Evolutionary conservation across 2,329 filamentous ascomycete genomes (phyloP).

Genomic region (Ophiostoma sp.): DNA sequence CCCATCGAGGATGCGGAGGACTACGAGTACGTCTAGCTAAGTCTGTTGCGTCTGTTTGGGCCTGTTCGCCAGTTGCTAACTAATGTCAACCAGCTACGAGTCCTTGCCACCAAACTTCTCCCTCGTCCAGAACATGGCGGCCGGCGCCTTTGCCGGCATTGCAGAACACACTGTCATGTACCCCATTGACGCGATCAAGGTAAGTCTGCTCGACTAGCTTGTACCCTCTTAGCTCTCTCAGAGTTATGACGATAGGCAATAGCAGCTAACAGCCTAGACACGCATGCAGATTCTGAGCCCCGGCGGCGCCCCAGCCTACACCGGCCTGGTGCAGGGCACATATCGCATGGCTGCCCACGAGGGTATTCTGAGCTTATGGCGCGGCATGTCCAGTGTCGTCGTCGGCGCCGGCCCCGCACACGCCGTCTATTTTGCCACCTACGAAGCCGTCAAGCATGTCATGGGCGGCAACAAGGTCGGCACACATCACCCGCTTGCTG

Average conservation of each 20-base stretch:
- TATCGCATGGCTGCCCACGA: constrained; percentile 88
- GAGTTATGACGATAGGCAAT: not conserved
- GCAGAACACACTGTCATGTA: constrained; percentile 99
- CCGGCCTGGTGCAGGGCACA: constrained; percentile 84
- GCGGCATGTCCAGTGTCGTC: constrained; percentile 92
- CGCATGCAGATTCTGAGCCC: constrained; percentile 96
- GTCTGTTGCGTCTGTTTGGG: not conserved
- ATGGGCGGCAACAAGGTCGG: constrained; percentile 88
- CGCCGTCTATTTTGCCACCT: constrained; percentile 96
- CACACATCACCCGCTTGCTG: constrained; percentile 86
- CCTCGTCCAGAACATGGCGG: constrained; percentile 87
- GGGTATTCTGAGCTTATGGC: constrained; percentile 87
- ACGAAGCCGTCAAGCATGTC: constrained; percentile 92
- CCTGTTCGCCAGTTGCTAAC: not conserved
- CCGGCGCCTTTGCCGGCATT: constrained; percentile 94
- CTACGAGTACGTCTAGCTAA: constrained; percentile 54
- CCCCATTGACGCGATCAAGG: constrained; percentile 95
- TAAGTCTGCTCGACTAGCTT: constrained; percentile 37
- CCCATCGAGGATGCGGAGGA: constrained; percentile 59
- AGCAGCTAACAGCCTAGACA: constrained; percentile 57
- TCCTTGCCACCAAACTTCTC: constrained; percentile 91
- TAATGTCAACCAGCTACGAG: constrained; percentile 63
- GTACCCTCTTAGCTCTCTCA: not conserved
- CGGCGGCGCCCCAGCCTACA: constrained; percentile 69
- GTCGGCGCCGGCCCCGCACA: constrained; percentile 93